Conservation (phyloP, 2,329 filamentous ascomycete genomes). For the Diaporthe velutina region DNA sequence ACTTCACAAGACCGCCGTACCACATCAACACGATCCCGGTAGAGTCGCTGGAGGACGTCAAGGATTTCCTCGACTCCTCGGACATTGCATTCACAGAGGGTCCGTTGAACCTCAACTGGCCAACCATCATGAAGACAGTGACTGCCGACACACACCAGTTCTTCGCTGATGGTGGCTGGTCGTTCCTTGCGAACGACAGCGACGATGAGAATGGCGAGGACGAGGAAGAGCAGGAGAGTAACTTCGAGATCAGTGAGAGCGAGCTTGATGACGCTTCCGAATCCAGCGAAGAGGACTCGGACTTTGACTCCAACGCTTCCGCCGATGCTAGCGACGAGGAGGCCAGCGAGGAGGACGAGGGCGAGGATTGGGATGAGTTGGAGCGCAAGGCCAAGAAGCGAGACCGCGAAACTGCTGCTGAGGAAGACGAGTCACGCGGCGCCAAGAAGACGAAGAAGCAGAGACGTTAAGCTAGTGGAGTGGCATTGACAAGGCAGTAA, state of each 20-base stretch:
- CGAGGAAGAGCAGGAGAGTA: constrained; percentile 89
- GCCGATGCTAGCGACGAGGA: constrained; percentile 85
- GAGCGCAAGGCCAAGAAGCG: constrained; percentile 92
- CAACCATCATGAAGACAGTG: constrained; percentile 99
- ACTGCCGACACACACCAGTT: constrained; percentile 94
- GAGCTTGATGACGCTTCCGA: constrained; percentile 88
- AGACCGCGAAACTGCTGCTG: constrained; percentile 76
- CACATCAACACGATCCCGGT: constrained; percentile 99
- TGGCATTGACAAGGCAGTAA: background rate
- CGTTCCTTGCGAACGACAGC: constrained; percentile 87
- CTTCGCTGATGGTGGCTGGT: constrained; percentile 96
- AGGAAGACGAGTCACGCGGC: constrained; percentile 81
- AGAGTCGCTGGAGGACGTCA: constrained; percentile 92
- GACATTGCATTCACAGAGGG: constrained; percentile 96
- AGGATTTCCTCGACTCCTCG: constrained; percentile 96
- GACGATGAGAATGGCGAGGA: constrained; percentile 85
- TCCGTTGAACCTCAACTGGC: constrained; percentile 98
- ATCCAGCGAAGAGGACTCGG: constrained; percentile 84
- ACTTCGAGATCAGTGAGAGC: constrained; percentile 90
- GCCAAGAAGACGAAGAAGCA: constrained; percentile 76
- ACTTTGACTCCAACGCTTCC: constrained; percentile 91
- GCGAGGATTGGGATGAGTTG: constrained; percentile 94
- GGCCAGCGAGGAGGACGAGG: constrained; percentile 81
- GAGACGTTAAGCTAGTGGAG: constrained; percentile 14
- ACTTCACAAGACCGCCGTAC: constrained; percentile 89